phyloP scores from a whole-genome alignment of 129 eudicot species.

The Ambrosia trifida region DNA sequence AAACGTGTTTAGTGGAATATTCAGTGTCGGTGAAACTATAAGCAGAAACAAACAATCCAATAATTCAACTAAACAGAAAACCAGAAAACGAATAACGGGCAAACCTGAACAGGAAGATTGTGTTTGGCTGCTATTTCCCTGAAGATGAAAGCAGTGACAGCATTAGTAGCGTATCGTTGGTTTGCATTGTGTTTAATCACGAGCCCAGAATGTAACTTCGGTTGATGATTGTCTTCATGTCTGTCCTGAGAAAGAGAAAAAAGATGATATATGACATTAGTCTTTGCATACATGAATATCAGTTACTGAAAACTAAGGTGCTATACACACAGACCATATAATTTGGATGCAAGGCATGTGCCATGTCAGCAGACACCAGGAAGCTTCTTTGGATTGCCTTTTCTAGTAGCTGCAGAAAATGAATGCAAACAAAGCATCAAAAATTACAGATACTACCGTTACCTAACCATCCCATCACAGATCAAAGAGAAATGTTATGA shows the following conservation, averaged over 20 bases:
- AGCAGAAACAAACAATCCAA: neutral
- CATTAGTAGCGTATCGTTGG: conserved; percentile 96
- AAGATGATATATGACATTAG: neutral
- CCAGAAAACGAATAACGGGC: conserved; percentile 11
- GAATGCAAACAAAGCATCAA: conserved; percentile 3
- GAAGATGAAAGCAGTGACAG: conserved; percentile 85
- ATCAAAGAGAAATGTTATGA: neutral
- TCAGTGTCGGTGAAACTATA: neutral
- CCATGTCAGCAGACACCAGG: conserved; percentile 97
- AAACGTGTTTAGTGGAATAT: conserved; percentile 3
- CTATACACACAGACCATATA: conserved; percentile 58
- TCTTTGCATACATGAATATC: neutral
- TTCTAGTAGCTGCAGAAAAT: conserved; percentile 53
- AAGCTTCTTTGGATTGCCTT: conserved; percentile 84
- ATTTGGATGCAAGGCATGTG: conserved; percentile 98
- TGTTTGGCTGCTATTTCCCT: conserved; percentile 85
- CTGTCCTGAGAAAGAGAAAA: conserved; percentile 59
- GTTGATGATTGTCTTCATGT: conserved; percentile 98
- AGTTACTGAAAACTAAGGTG: neutral
- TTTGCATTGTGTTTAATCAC: conserved; percentile 95
- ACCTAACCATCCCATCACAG: neutral
- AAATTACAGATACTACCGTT: conserved; percentile 15
- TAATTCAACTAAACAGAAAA: neutral
- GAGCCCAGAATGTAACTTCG: conserved; percentile 91
- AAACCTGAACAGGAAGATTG: conserved; percentile 88